A percentile compares a stretch with the other conserved stretches of the same genome.
phyloP scores from a whole-genome alignment of 192 early-diverging fungal species.

The Rhizophagus prolifer region DNA sequence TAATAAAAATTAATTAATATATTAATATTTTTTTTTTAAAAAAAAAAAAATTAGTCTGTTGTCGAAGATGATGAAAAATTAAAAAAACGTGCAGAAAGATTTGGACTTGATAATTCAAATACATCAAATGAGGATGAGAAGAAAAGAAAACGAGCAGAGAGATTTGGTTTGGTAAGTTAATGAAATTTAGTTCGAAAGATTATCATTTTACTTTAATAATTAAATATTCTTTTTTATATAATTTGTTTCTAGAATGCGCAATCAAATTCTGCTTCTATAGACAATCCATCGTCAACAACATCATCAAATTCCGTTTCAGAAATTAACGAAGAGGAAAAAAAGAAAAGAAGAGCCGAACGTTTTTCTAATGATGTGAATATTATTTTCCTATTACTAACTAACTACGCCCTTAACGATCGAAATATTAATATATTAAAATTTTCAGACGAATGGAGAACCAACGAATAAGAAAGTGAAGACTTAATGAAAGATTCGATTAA shows the following conservation, averaged over 20 bases:
- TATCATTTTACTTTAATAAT: not conserved
- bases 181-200: not conserved
- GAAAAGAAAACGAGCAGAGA: conserved; percentile 62
- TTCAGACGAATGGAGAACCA: not conserved
- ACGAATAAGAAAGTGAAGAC: conserved; percentile 22
- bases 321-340: conserved; percentile 9
- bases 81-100: conserved; percentile 61
- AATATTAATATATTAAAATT: not conserved
- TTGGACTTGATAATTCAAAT: conserved; percentile 36
- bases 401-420: not conserved
- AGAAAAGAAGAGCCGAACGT: conserved; percentile 19
- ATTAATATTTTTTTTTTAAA: not conserved
- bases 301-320: not conserved
- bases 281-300: not conserved
- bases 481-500: not conserved
- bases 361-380: not conserved
- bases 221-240: not conserved
- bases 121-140: conserved; percentile 57
- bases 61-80: conserved; percentile 65
- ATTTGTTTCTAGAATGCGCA: not conserved
- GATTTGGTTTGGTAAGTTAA: conserved; percentile 43
- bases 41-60: not conserved
- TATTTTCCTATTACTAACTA: not conserved
- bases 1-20: not conserved
- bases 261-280: not conserved